Conservation (phyloP, 176 grass and related monocot species). For the barley (Hordeum vulgare) region MorexV3_pseudomolecules_assembly NC_058520.1:9268602-9269101, state of each 20-base stretch:
- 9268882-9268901: slow-evolving; percentile 18
- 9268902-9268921: slow-evolving; percentile 24
- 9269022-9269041: slow-evolving; percentile 35
- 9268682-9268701: neutral
- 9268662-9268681: too few species aligned
- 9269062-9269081: slow-evolving; percentile 28
- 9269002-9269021: slow-evolving; percentile 45
- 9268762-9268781: neutral
- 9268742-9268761: neutral
- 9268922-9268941: neutral
- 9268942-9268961: slow-evolving; percentile 27
- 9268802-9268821: neutral
- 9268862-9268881: slow-evolving; percentile 18
- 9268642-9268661: neutral
- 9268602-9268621: neutral
- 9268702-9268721: neutral
- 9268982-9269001: slow-evolving; percentile 29
- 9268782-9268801: neutral
- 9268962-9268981: slow-evolving; percentile 12
- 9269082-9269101: slow-evolving; percentile 7
- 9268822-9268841: neutral
- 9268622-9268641: neutral
- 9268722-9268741: neutral
- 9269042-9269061: slow-evolving; percentile 47
- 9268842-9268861: neutral